Base-by-base conservation (phyloP, 2,329 filamentous ascomycete genomes). In the Clarireedia homoeocarpa region DNA sequence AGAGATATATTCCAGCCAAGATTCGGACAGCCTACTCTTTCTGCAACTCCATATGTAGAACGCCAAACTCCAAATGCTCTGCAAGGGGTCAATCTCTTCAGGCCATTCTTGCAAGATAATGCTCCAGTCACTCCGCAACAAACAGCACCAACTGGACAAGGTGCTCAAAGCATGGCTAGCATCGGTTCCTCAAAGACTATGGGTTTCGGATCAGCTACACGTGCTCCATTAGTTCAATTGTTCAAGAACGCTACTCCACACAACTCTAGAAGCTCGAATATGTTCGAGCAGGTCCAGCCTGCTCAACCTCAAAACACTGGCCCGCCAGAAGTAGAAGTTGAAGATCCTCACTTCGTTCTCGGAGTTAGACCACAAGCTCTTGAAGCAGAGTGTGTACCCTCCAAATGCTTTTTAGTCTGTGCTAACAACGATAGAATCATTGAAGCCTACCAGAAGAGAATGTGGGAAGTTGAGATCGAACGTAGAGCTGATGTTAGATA, bases 301-400 rank as follows among this genome's bases (percentile, higher is more conserved):
- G 45, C 52, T 12, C 10, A 40, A 44, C n/a, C 9, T n/a, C 27
- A n/a, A 4, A 6, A 23, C 3, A 20, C 2, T 44, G 4, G 5
- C 3, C n/a, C 6, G 15, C 26, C 38, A 51, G 48, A 36, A 9
- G 24, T 30, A 2, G 46, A 42, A 20, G 42, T 64, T n/a, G 57
- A 59, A 4, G 63, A 65, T 53, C 63, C 63, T 4, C 45, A 61
- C 47, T 66, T 66, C 24, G 62, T 65, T 2, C 53, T 65, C 9
- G 61, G 62, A 6, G 49, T 65, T 14, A 36, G 54, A 5, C 46
- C 53, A 50, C 59, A 58, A 24, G 61, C 60, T 38, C 30, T 50
- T 6, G 55, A 62, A 27, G 36, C 24, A 39, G 62, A 64, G 62
- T 64, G 63, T 46, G 53, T 53, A 17, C 34, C 4, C 12, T 3